Evolutionary conservation across 1,284 basidiomycete genomes (phyloP).

Genomic region (Fomitopsis schrenkii): DNA sequence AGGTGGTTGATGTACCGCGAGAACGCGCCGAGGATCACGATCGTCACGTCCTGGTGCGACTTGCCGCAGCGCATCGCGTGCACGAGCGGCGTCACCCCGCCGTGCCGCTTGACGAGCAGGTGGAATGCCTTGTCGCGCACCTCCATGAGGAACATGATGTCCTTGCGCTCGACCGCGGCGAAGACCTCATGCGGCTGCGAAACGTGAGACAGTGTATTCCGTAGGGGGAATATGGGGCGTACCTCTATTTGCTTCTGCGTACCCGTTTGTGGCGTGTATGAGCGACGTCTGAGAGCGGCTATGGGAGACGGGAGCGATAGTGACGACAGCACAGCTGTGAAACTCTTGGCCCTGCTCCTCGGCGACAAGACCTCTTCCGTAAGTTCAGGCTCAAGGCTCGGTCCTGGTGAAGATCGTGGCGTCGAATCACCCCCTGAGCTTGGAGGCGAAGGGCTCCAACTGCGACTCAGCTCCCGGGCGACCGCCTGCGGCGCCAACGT

Average conservation of each 20-base stretch:
- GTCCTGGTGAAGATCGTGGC: background rate
- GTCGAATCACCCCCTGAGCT: constrained; percentile 4
- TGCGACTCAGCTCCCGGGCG: constrained; percentile 28
- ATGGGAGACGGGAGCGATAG: constrained; percentile 18
- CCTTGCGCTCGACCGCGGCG: constrained; percentile 68
- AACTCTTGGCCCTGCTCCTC: constrained; percentile 15
- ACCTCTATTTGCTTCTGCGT: constrained; percentile 65
- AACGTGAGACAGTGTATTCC: background rate
- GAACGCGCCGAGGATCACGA: constrained; percentile 74
- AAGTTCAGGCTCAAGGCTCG: background rate
- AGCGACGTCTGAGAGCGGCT: constrained; percentile 1
- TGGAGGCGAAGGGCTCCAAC: constrained; percentile 22
- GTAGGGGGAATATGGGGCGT: constrained; percentile 8
- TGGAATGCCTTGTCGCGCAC: constrained; percentile 74
- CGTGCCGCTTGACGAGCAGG: constrained; percentile 70
- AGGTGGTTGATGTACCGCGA: constrained; percentile 79
- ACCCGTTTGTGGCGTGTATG: constrained; percentile 10
- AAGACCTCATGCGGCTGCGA: constrained; percentile 71
- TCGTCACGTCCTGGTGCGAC: constrained; percentile 70
- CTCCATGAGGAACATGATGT: constrained; percentile 76
- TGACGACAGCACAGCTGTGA: constrained; percentile 21
- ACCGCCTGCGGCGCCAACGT: constrained; percentile 48
- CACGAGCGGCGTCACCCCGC: constrained; percentile 71
- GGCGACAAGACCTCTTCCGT: constrained; percentile 3
- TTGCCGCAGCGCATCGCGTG: constrained; percentile 79